Evolutionary conservation across 148 eudicot species (phyloP), one percentile per base, ranked within the genome.

Genomic region (Vaccinium darrowii): DNA sequence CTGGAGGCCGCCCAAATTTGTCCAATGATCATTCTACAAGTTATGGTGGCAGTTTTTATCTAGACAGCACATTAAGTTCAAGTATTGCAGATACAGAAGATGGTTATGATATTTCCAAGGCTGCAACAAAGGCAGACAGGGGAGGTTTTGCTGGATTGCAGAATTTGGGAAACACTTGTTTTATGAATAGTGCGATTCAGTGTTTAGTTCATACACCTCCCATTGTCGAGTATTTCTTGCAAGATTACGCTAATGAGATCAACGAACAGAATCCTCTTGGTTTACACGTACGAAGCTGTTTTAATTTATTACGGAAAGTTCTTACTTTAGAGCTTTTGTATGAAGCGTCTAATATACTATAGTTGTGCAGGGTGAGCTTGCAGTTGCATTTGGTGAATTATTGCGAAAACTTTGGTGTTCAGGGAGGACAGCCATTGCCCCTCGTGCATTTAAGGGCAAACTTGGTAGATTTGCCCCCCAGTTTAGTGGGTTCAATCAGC

Each of bases 401-500:
- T 87, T 97, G 91, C 93, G 98, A 86, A 92, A 91, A 83, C 91
- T 95, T 84, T 97, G 99, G 99, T 91, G 94, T 16, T 87, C 95
- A 86, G 97, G 98, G 67, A 88, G 90, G 79, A 88, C 91, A 71
- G 36, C 94, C n/a, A 85, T 97, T 86, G 92, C 95, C 50, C 99
- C 99, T 39, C 98, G 99, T 84, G 91, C 81, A 75, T 97, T 97
- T 85, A 97, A 97, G 90, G 94, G 93, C 27, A 97, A 94, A 89
- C 96, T 97, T 87, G 92, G 92, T 90, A 94, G 96, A 62, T 97
- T 95, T 91, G 99, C 99, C 83, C 99, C 99, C 50, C 99, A 97
- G 91, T 97, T 97, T 88, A 95, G 96, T 91, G 99, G 99, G 15
- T 97, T 92, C 88, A 97, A 95, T 86, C 99, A 97, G 88, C 99